Evolutionary conservation across 495 filamentous ascomycete genomes (phyloP).

Genomic region (Aspergillus heteromorphus): DNA sequence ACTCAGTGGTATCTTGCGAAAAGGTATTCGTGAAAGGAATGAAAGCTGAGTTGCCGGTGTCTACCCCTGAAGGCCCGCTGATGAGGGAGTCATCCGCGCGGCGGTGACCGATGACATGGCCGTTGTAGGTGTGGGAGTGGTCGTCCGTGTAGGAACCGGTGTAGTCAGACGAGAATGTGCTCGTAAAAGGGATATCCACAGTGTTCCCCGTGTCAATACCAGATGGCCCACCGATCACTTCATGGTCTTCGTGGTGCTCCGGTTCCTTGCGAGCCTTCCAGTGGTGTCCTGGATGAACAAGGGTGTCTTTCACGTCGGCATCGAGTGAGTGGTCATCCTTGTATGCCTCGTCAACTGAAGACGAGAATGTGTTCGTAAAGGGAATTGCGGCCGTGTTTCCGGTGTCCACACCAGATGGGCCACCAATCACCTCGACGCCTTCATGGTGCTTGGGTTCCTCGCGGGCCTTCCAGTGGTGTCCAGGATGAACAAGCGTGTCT

Average conservation of each 20-base stretch:
- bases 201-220: slow-evolving; percentile 5
- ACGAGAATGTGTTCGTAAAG: background rate
- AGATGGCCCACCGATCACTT: background rate
- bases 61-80: slow-evolving; percentile 24
- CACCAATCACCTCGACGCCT: background rate
- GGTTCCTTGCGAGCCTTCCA: background rate
- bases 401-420: background rate
- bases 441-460: background rate
- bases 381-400: background rate
- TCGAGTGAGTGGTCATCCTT: background rate
- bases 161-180: background rate
- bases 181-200: background rate
- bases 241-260: background rate
- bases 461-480: background rate
- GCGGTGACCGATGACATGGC: too few relatives aligned
- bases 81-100: slow-evolving; percentile 3
- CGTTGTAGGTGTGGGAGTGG: background rate
- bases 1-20: slow-evolving; percentile 16
- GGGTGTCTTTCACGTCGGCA: background rate
- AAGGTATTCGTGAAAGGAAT: slow-evolving; percentile 19
- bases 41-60: slow-evolving; percentile 25
- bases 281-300: background rate
- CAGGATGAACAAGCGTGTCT: background rate
- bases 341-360: background rate
- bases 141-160: background rate